Evolutionary conservation across 2,329 filamentous ascomycete species (phyloP).

Genomic region (Laburnicola sp.): DNA sequence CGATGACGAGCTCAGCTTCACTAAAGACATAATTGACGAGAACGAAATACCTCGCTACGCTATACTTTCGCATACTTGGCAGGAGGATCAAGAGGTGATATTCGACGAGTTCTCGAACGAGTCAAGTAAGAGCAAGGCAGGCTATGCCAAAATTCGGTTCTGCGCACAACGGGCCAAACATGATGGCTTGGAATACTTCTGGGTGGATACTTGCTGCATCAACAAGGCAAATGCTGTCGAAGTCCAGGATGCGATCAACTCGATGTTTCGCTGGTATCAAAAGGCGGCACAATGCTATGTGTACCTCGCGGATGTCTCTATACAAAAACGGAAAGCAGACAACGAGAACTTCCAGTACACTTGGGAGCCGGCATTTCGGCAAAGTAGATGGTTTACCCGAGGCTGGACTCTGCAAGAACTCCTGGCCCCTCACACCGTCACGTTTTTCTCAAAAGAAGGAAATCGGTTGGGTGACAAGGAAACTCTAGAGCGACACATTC

Average conservation of each 20-base stretch:
- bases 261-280: conserved; percentile 6
- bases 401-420: not conserved
- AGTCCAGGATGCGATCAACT: not conserved
- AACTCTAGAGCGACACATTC: conserved; percentile 2
- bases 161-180: too few relatives aligned
- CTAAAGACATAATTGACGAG: too few relatives aligned
- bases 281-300: not conserved
- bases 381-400: conserved; percentile 1
- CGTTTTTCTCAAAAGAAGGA: conserved; percentile 8
- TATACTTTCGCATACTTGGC: too few relatives aligned
- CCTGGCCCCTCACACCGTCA: not conserved
- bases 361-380: conserved; percentile 7
- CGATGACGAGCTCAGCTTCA: too few relatives aligned
- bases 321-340: conserved; percentile 5
- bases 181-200: too few relatives aligned
- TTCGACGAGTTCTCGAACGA: too few relatives aligned
- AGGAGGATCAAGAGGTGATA: too few relatives aligned
- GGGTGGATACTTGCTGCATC: too few relatives aligned
- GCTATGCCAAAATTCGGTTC: too few relatives aligned
- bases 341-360: conserved; percentile 1
- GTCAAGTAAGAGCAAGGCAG: too few relatives aligned
- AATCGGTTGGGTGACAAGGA: conserved; percentile 5
- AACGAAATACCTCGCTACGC: too few relatives aligned
- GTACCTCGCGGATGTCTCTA: not conserved
- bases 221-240: too few relatives aligned